Evolutionary conservation across 1,284 basidiomycete species (phyloP), one percentile per base, ranked within the genome.

Genomic region (Boletus austroedulis): DNA sequence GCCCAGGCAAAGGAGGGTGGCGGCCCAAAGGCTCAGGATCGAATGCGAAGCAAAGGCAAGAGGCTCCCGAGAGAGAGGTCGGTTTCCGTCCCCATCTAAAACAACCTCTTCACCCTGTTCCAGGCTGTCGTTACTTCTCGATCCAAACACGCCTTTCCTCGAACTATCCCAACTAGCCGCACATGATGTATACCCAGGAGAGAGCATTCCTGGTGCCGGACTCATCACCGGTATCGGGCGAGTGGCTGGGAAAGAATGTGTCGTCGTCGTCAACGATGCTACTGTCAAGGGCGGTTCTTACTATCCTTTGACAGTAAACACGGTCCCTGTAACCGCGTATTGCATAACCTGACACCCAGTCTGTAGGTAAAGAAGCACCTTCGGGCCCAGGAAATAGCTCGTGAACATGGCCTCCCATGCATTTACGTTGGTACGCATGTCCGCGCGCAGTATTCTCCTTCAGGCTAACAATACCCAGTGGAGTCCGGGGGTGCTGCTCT

Each of bases 231-330:
- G 95, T 31, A 90, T 98, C 63, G 84, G 84, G 7, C 77, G 87
- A 55, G 87, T 97, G 50, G 83, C 88, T 21, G 94, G 92, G 4
- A 79, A 84, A 57, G 91, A 95, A 71, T 95, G 93, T 70, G 87
- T 97, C 71, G 76, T 98, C 11, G 87, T 97, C 14, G 90, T 94
- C 41, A 98, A 98, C 74, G 95, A 98, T 70, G 90, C 94, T 29
- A 95, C 92, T 3, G 94, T 95, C 43, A 95, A 95, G 71, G 94
- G 94, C 32, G 94, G 94, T 2, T 91, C 90, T 0, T 96, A 96
- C 75, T 95, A 95, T 71, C 95, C 95, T 15, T 77, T 98, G 59
- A 95, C 94, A 11, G 92, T 92, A 58, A 60, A 78, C 68, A 17
- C 28, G 5, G 8, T 47, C 36, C 21, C 44, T 46, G 12, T 24